Conservation (phyloP, 2,329 filamentous ascomycete genomes). For the Botrytis deweyae region DNA sequence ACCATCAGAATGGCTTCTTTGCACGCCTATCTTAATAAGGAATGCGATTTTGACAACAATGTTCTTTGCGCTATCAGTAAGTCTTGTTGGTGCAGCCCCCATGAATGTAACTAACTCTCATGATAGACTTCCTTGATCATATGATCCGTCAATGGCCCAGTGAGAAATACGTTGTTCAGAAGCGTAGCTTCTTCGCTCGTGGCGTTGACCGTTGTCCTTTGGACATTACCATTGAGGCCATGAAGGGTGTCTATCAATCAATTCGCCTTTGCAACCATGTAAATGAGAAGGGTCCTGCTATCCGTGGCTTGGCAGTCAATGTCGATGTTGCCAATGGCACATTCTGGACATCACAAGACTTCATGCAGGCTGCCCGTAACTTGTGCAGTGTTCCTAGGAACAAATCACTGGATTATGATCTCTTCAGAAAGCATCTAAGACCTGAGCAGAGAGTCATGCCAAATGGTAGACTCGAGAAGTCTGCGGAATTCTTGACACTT, state of each 20-base stretch:
- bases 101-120: conserved; percentile 13
- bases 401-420: conserved; percentile 27
- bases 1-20: conserved; percentile 67
- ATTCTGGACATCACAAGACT: conserved; percentile 65
- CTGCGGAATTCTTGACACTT: conserved; percentile 55
- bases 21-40: conserved; percentile 61
- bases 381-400: conserved; percentile 34
- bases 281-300: conserved; percentile 41
- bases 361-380: conserved; percentile 41
- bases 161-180: conserved; percentile 65
- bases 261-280: conserved; percentile 66
- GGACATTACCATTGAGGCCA: conserved; percentile 68
- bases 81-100: conserved; percentile 30
- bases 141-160: conserved; percentile 78
- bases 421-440: conserved; percentile 31
- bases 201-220: conserved; percentile 46
- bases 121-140: conserved; percentile 78
- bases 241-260: conserved; percentile 87
- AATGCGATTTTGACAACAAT: conserved; percentile 59
- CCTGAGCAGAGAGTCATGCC: conserved; percentile 24
- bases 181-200: conserved; percentile 73
- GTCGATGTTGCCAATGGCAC: conserved; percentile 89
- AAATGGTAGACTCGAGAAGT: conserved; percentile 34
- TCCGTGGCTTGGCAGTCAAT: conserved; percentile 69
- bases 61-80: conserved; percentile 76